A percentile compares a stretch with the other conserved stretches of the same genome.
Conservation (phyloP, 2,329 filamentous ascomycete species). For the Ascomycota sp. region DNA sequence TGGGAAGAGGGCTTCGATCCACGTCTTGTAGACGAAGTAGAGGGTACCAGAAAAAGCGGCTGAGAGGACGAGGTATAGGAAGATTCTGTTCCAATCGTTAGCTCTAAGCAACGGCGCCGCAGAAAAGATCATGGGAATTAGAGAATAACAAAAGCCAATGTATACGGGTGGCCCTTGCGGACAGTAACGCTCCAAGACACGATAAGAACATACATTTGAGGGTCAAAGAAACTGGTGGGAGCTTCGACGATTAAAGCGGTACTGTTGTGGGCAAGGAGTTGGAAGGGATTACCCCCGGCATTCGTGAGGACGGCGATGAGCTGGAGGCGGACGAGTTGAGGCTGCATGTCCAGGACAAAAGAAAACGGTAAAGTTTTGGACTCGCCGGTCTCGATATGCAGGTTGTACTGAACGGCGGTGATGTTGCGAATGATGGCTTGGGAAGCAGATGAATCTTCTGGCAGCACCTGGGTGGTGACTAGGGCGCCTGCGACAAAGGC, state of each 20-base stretch:
- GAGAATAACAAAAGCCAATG: too few species aligned
- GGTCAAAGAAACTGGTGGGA: conserved; percentile 79
- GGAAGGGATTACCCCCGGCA: conserved; percentile 47
- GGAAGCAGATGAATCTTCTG: conserved; percentile 19
- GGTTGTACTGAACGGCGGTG: conserved; percentile 53
- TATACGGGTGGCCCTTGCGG: too few species aligned
- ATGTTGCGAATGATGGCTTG: conserved; percentile 62
- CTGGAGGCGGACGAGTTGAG: conserved; percentile 67
- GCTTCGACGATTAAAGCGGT: conserved; percentile 76
- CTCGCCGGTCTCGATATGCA: conserved; percentile 55
- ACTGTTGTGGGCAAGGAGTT: conserved; percentile 61
- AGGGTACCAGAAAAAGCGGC: conserved; percentile 57
- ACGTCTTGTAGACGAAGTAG: conserved; percentile 97
- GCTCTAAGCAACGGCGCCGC: too few species aligned
- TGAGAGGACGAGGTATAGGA: conserved; percentile 85
- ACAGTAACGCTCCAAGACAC: too few species aligned
- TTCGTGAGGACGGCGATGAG: conserved; percentile 56
- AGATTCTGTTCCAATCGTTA: conserved; percentile 42
- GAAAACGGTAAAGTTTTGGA: conserved; percentile 60
- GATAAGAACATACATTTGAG: conserved; percentile 57
- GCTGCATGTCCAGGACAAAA: conserved; percentile 81
- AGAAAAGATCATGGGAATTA: too few species aligned
- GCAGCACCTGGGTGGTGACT: conserved; percentile 31
- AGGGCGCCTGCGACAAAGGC: conserved; percentile 61
- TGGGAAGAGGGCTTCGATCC: conserved; percentile 90